Conservation (phyloP, 2,329 filamentous ascomycete genomes). For the Apiospora rasikravindrae region DNA sequence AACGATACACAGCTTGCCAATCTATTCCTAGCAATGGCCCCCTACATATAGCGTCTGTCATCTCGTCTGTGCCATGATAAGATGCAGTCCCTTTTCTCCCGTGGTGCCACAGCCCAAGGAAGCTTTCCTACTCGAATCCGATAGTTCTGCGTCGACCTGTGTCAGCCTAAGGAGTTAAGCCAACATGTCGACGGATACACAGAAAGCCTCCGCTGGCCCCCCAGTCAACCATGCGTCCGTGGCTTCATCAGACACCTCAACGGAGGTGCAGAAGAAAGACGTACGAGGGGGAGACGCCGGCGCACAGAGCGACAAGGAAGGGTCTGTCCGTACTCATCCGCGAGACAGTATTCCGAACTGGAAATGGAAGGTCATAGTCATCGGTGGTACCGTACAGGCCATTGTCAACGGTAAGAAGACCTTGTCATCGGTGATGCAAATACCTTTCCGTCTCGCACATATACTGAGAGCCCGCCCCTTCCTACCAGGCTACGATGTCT, state of each 20-base stretch:
- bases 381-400: constrained; percentile 29
- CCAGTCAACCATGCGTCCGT: neutral
- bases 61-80: neutral
- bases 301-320: neutral
- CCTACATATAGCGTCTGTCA: neutral
- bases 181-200: neutral
- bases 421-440: neutral
- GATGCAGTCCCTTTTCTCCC: neutral
- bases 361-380: constrained; percentile 30
- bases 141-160: neutral
- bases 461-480: neutral
- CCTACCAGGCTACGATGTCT: constrained; percentile 45
- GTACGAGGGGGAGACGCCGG: neutral
- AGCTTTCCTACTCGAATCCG: neutral
- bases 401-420: constrained; percentile 30
- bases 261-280: neutral
- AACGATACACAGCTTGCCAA: neutral
- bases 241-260: neutral
- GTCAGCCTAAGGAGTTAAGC: neutral
- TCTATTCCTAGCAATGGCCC: neutral
- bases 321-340: neutral
- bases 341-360: constrained; percentile 26
- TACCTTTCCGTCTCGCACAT: neutral
- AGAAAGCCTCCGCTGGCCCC: neutral
- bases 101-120: neutral